phyloP scores from a whole-genome alignment of 2,329 filamentous ascomycete genomes.

The Aspergillus latus region DNA sequence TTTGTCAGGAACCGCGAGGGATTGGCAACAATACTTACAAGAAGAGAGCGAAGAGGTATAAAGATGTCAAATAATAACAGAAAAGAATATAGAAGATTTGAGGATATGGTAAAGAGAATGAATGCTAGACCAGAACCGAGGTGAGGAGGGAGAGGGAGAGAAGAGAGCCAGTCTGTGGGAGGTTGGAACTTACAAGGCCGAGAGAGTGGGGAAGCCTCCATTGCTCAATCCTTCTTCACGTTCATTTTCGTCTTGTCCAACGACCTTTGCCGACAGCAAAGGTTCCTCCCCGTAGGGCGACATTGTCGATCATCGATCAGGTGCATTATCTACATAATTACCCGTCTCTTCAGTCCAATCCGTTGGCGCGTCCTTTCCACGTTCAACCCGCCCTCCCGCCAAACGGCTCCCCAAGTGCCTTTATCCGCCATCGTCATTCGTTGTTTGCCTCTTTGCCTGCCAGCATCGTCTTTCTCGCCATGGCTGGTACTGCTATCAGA shows the following conservation, averaged over 20 bases:
- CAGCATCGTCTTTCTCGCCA: conserved; percentile 11
- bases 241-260: not conserved
- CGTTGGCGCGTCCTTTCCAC: conserved; percentile 11
- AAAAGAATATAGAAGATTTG: conserved; percentile 10
- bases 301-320: not conserved
- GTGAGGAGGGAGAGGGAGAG: conserved; percentile 1
- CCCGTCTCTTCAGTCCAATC: conserved; percentile 6
- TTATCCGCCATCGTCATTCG: conserved; percentile 16
- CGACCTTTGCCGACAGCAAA: conserved; percentile 1
- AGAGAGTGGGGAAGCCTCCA: conserved; percentile 6
- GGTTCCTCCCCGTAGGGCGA: not conserved
- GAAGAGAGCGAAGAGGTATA: conserved; percentile 7
- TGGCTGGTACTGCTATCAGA: conserved; percentile 52
- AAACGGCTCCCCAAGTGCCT: conserved; percentile 12
- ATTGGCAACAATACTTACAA: conserved; percentile 7
- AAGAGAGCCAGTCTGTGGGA: not conserved
- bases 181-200: not conserved
- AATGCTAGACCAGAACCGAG: conserved; percentile 2
- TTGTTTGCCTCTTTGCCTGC: conserved; percentile 9
- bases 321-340: not conserved
- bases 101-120: conserved; percentile 6
- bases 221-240: conserved; percentile 7
- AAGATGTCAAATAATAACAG: conserved; percentile 7
- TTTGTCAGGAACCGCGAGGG: conserved; percentile 4
- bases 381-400: conserved; percentile 14